Conservation (phyloP, 495 filamentous ascomycete genomes). For the Lentithecium fluviatile region DNA sequence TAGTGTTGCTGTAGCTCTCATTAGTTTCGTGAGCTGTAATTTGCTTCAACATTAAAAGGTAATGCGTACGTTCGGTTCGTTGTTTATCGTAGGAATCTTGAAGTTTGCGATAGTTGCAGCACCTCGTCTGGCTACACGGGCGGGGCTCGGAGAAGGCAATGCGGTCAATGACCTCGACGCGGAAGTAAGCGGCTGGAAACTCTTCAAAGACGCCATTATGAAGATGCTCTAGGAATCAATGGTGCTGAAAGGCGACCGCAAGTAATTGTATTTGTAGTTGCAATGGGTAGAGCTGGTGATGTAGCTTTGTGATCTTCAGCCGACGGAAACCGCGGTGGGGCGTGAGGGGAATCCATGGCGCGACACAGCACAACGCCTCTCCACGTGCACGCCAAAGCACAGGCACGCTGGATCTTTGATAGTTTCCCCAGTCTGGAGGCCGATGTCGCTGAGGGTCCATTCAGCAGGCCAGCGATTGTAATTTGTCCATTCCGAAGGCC, state of each 20-base stretch:
- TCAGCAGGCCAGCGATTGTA: too few species aligned
- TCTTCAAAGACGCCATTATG: constrained; percentile 18
- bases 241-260: background rate
- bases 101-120: constrained; percentile 65
- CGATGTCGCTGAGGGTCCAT: background rate
- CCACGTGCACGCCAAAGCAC: too few species aligned
- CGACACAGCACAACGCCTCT: background rate
- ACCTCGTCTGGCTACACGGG: constrained; percentile 14
- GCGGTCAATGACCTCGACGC: constrained; percentile 8
- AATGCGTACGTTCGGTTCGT: constrained; percentile 82
- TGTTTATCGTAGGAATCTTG: constrained; percentile 81
- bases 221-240: background rate
- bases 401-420: too few species aligned
- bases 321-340: constrained; percentile 30
- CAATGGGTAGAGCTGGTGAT: background rate
- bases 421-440: background rate
- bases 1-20: constrained; percentile 70
- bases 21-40: constrained; percentile 2
- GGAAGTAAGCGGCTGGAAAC: constrained; percentile 7
- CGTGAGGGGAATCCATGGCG: background rate
- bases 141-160: background rate
- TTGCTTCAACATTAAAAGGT: background rate
- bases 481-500: too few species aligned
- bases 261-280: constrained; percentile 14
- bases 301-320: constrained; percentile 11